Evolutionary conservation across 2,329 filamentous ascomycete genomes (phyloP).

Genomic region (Nigrospora sphaerica): DNA sequence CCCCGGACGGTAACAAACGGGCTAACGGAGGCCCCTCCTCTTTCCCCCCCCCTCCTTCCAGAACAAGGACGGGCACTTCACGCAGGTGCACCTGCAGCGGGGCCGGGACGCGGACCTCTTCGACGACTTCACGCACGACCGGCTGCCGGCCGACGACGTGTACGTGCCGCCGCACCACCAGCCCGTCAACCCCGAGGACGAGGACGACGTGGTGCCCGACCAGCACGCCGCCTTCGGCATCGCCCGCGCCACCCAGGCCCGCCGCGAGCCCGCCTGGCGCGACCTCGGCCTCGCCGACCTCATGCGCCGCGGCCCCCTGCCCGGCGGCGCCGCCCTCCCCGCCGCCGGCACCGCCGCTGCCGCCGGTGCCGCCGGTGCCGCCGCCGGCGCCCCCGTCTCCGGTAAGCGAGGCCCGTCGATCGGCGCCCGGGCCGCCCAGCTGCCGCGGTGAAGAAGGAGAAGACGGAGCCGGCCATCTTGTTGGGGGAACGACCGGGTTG

Average conservation of each 20-base stretch:
- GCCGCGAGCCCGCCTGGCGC: conserved; percentile 68
- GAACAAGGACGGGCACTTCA: conserved; percentile 71
- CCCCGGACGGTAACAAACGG: too few relatives aligned
- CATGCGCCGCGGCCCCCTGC: conserved; percentile 54
- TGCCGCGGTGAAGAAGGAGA: conserved; percentile 23
- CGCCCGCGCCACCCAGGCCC: conserved; percentile 67
- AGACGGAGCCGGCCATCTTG: neutral
- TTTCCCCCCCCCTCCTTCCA: conserved; percentile 16
- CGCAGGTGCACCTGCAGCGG: conserved; percentile 67
- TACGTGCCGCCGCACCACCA: conserved; percentile 75
- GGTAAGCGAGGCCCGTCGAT: neutral
- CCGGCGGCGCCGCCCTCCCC: conserved; percentile 1
- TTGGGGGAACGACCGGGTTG: too few relatives aligned
- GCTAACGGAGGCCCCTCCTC: too few relatives aligned
- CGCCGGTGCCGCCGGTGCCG: conserved; percentile 4
- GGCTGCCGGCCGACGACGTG: conserved; percentile 69
- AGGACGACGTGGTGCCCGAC: conserved; percentile 82
- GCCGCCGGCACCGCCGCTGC: neutral
- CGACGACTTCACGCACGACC: conserved; percentile 67
- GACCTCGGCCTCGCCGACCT: conserved; percentile 68
- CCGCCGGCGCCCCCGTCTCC: neutral
- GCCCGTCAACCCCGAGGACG: conserved; percentile 79
- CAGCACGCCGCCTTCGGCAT: conserved; percentile 86
- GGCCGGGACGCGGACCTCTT: conserved; percentile 71
- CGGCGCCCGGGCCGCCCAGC: neutral